Conservation (phyloP, 805 yeast genomes). For the Barnettozyma pratensis region DNA sequence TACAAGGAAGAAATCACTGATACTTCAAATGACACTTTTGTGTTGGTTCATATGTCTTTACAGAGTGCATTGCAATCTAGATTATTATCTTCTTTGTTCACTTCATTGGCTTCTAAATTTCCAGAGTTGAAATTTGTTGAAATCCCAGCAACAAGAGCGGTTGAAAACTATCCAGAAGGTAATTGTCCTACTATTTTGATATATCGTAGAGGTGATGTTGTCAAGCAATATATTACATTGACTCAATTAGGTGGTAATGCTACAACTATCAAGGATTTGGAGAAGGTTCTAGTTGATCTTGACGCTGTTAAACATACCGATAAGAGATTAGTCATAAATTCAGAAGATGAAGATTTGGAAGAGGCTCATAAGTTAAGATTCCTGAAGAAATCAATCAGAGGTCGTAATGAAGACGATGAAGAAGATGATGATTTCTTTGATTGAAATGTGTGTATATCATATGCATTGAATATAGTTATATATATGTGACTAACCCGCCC, state of each 20-base stretch:
- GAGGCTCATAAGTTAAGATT: slow-evolving; percentile 50
- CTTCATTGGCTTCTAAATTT: slow-evolving; percentile 57
- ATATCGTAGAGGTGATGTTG: slow-evolving; percentile 72
- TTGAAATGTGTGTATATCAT: slow-evolving; percentile 17
- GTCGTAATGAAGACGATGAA: slow-evolving; percentile 36
- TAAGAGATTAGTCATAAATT: slow-evolving; percentile 56
- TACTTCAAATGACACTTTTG: slow-evolving; percentile 62
- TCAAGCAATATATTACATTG: slow-evolving; percentile 77
- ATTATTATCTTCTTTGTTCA: slow-evolving; percentile 55
- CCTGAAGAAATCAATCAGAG: slow-evolving; percentile 51
- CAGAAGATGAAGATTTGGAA: slow-evolving; percentile 53
- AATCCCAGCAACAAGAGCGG: slow-evolving; percentile 85
- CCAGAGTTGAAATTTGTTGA: slow-evolving; percentile 87
- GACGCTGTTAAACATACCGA: slow-evolving; percentile 67
- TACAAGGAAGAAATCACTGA: slow-evolving; percentile 81
- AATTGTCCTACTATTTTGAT: slow-evolving; percentile 90
- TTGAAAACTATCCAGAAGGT: slow-evolving; percentile 84
- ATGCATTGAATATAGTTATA: background rate
- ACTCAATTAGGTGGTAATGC: slow-evolving; percentile 81
- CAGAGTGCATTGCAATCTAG: slow-evolving; percentile 70
- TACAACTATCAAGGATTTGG: slow-evolving; percentile 65
- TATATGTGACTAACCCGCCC: background rate
- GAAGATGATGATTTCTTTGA: slow-evolving; percentile 47
- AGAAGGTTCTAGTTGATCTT: slow-evolving; percentile 59
- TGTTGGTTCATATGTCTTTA: slow-evolving; percentile 72